phyloP scores from a whole-genome alignment of 2,329 filamentous ascomycete genomes.

The Amesomyces nigricolor region DNA sequence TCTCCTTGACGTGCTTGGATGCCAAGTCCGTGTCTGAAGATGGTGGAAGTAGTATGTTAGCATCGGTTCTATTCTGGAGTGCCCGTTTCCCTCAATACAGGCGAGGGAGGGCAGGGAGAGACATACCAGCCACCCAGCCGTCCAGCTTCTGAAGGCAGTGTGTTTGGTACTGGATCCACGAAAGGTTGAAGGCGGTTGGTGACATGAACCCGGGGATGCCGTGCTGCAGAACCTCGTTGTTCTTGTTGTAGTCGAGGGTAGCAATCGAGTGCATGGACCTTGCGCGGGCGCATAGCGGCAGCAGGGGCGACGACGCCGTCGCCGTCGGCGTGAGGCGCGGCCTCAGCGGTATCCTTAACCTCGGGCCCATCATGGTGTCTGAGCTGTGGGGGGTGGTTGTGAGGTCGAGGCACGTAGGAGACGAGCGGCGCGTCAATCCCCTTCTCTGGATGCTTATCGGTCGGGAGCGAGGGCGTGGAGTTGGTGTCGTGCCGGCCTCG shows the following conservation, averaged over 20 bases:
- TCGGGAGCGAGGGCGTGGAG: neutral
- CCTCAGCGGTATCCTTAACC: slow-evolving; percentile 48
- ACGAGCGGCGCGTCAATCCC: neutral
- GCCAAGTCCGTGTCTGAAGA: slow-evolving; percentile 58
- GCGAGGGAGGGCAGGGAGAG: neutral
- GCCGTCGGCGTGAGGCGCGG: slow-evolving; percentile 19
- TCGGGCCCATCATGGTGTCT: slow-evolving; percentile 45
- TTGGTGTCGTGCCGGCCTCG: slow-evolving; percentile 11
- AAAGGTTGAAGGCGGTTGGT: slow-evolving; percentile 61
- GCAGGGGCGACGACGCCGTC: slow-evolving; percentile 13
- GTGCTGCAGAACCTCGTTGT: slow-evolving; percentile 27
- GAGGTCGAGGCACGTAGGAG: neutral
- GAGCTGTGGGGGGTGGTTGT: slow-evolving; percentile 25
- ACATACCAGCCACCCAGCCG: slow-evolving; percentile 62
- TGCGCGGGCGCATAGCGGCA: slow-evolving; percentile 28
- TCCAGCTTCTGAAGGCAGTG: slow-evolving; percentile 73
- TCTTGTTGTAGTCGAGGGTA: slow-evolving; percentile 37
- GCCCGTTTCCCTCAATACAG: neutral
- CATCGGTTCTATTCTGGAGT: slow-evolving; percentile 1
- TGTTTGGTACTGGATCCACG: slow-evolving; percentile 79
- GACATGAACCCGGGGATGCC: slow-evolving; percentile 68
- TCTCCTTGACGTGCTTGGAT: slow-evolving; percentile 55
- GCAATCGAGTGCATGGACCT: slow-evolving; percentile 36
- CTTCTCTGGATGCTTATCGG: neutral
- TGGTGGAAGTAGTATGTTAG: slow-evolving; percentile 8